Evolutionary conservation across 2,329 filamentous ascomycete genomes (phyloP).

Genomic region (Cadophora malorum): DNA sequence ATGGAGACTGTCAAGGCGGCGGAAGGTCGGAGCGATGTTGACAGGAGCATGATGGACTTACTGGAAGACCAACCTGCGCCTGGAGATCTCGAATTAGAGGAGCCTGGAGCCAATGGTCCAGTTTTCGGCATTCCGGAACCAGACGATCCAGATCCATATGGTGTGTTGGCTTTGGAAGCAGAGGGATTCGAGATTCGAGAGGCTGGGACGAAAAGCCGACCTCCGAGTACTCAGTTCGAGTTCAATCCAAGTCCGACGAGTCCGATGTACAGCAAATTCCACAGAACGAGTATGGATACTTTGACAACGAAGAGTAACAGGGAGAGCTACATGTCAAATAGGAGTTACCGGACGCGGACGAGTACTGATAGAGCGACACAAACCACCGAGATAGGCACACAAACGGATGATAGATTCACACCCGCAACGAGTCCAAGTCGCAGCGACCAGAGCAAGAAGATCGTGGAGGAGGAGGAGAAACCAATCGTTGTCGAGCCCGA

Average conservation of each 20-base stretch:
- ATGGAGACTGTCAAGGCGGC: slow-evolving; percentile 84
- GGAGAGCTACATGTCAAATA: slow-evolving; percentile 77
- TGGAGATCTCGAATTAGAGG: slow-evolving; percentile 69
- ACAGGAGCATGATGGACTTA: slow-evolving; percentile 69
- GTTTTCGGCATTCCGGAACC: slow-evolving; percentile 79
- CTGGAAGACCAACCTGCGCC: slow-evolving; percentile 73
- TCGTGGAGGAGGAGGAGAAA: slow-evolving; percentile 42
- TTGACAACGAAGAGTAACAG: slow-evolving; percentile 63
- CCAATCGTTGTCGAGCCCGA: slow-evolving; percentile 53
- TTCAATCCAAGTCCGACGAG: slow-evolving; percentile 79
- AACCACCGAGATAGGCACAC: slow-evolving; percentile 70
- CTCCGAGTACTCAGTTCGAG: slow-evolving; percentile 81
- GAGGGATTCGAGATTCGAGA: slow-evolving; percentile 89
- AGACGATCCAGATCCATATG: slow-evolving; percentile 90
- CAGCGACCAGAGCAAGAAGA: slow-evolving; percentile 48
- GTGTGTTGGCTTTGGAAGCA: slow-evolving; percentile 87
- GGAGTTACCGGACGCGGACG: slow-evolving; percentile 52
- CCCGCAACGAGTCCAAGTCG: slow-evolving; percentile 62
- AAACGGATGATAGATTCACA: slow-evolving; percentile 62
- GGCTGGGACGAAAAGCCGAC: slow-evolving; percentile 78
- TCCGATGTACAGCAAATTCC: slow-evolving; percentile 65
- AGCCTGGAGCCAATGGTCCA: slow-evolving; percentile 48
- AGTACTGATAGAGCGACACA: slow-evolving; percentile 69
- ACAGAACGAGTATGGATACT: slow-evolving; percentile 73
- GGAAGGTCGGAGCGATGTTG: slow-evolving; percentile 80